Percentiles rank a stretch among this genome's conserved stretches.
Evolutionary conservation across 352 stramenopile species (phyloP).

Genomic region (Phytopythium aichiense): DNA sequence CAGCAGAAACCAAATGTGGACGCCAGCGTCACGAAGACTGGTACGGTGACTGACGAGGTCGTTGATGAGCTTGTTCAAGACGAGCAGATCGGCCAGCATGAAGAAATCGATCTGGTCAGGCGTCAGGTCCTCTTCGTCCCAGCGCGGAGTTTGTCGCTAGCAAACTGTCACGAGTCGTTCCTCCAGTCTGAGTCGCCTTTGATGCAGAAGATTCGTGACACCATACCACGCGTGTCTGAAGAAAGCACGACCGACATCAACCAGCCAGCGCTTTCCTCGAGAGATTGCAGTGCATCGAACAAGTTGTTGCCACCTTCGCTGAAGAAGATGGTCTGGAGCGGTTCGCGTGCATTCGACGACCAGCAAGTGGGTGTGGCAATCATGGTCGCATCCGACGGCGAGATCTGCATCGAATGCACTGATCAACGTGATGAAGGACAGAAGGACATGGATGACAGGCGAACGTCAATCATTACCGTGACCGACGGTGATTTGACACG

Average conservation of each 20-base stretch:
- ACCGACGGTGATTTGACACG: slow-evolving; percentile 14
- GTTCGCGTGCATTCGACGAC: background rate
- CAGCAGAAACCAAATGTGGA: background rate
- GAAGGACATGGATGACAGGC: too few relatives aligned
- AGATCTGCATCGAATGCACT: background rate
- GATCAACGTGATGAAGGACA: background rate
- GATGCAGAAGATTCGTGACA: background rate
- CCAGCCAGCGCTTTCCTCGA: background rate
- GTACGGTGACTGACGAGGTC: background rate
- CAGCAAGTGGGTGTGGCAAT: background rate
- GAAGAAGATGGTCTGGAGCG: background rate
- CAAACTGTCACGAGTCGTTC: slow-evolving; percentile 20
- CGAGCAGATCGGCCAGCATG: background rate
- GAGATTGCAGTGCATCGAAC: too few relatives aligned
- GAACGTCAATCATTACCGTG: slow-evolving; percentile 10
- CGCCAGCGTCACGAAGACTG: background rate
- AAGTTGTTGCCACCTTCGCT: background rate
- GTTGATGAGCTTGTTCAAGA: background rate
- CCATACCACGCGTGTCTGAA: background rate
- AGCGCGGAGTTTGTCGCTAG: slow-evolving; percentile 4
- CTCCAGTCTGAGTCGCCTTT: slow-evolving; percentile 11
- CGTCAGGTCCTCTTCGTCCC: background rate
- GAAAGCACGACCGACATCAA: background rate
- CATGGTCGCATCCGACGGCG: background rate
- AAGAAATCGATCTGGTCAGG: background rate